Base-by-base conservation (phyloP, 495 filamentous ascomycete genomes). In the Aspergillus sclerotioniger region DNA sequence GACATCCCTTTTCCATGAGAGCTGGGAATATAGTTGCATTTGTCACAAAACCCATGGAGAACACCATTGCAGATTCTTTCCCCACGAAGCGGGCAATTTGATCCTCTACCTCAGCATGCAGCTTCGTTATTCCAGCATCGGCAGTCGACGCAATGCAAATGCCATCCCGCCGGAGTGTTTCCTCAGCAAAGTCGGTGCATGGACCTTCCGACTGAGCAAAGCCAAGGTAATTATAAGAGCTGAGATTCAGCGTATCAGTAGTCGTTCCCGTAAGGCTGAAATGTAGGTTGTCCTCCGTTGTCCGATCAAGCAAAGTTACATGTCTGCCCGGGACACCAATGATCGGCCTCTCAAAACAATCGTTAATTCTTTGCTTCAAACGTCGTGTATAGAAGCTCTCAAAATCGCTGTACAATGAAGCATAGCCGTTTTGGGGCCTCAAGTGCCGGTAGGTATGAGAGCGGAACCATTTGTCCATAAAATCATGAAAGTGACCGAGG, bases 191-290 rank as follows among this genome's bases (percentile, higher is more conserved):
- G 73, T 96, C 91, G 33, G 91, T 90, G 68, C 90, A 96, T 43
- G 90, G 90, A 12, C 91, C 91, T 61, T 93, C 90, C 8, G 91
- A 94, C 69, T 96, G 91, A 56, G 91, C 91, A 69, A 96, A 96
- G 15, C 91, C 91, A 6, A 96, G 86, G 66, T 96, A 96, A 66
- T 96, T 96, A 77, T 96, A 96, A 3, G 91, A 96, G 73, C 89
- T 92, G 83, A 96, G 85, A 68, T 96, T 96, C 43, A 96, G 75
- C 0, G 91, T 95, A 69, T 94, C 87, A 4, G 91, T 95, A 37
- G 80, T 82, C 21, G 88, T 90, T 39, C 91, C 91, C 19, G 83
- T 89, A 62, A 87, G 80, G 61, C 85, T 80, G 75, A 91, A 96
- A 55, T 80, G 79, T 56, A 85, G 75, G 64, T 96, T 95, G 67